Evolutionary conservation across 2,329 filamentous ascomycete genomes (phyloP).

Genomic region (Acephala macrosclerotiorum): DNA sequence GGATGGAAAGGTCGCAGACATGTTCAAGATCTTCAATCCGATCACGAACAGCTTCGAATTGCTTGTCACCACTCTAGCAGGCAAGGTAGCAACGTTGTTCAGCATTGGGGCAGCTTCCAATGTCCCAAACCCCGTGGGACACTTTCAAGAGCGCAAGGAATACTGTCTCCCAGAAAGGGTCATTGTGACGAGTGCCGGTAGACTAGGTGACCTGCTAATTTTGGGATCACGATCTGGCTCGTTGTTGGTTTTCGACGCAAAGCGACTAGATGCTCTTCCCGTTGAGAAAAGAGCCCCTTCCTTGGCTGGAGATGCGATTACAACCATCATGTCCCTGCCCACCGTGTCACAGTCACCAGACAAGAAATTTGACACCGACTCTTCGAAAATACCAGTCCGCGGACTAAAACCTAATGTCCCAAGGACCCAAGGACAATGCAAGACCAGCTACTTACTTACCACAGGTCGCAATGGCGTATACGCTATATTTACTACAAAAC

Average conservation of each 20-base stretch:
- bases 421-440: neutral
- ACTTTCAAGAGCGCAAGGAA: neutral
- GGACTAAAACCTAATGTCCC: too few relatives aligned
- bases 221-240: conserved; percentile 64
- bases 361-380: neutral
- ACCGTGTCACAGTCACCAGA: too few relatives aligned
- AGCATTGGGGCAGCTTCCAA: conserved; percentile 2
- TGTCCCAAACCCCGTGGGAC: too few relatives aligned
- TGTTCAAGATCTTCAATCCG: conserved; percentile 42
- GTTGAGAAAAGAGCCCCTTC: neutral
- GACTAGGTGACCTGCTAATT: conserved; percentile 48
- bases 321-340: conserved; percentile 63
- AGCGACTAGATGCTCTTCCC: neutral
- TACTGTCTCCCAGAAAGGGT: conserved; percentile 51
- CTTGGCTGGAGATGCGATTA: conserved; percentile 66
- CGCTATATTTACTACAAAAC: conserved; percentile 59
- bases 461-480: conserved; percentile 81
- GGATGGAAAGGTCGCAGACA: conserved; percentile 38
- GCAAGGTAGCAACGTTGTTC: conserved; percentile 45
- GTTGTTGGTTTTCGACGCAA: conserved; percentile 54
- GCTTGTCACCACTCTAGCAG: conserved; percentile 45
- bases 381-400: too few relatives aligned
- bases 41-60: conserved; percentile 26
- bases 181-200: conserved; percentile 57
- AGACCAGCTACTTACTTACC: conserved; percentile 64